Evolutionary conservation across 805 yeast species (phyloP).

Genomic region (Kuraishia capsulata): DNA sequence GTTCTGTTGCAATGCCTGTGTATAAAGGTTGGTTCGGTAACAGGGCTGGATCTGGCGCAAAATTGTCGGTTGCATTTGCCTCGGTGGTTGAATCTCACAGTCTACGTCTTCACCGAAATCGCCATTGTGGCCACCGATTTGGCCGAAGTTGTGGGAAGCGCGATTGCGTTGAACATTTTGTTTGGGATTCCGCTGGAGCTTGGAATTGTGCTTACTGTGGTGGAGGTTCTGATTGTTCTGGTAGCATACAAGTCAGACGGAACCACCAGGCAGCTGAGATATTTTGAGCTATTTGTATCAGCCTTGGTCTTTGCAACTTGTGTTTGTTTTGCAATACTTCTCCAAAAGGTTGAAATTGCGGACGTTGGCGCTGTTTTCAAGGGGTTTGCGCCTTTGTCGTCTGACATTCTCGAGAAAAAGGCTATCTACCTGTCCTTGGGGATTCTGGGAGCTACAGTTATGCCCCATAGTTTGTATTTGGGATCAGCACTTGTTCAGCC

Average conservation of each 20-base stretch:
- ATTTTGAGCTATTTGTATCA: slow-evolving; percentile 71
- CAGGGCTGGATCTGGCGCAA: slow-evolving; percentile 83
- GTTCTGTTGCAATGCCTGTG: slow-evolving; percentile 76
- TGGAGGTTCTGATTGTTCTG: slow-evolving; percentile 73
- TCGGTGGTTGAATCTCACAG: slow-evolving; percentile 46
- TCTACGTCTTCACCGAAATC: slow-evolving; percentile 69
- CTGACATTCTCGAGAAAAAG: slow-evolving; percentile 44
- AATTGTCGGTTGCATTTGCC: slow-evolving; percentile 72
- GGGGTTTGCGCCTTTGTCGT: slow-evolving; percentile 63
- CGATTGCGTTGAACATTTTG: slow-evolving; percentile 72
- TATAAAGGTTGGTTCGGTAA: slow-evolving; percentile 79
- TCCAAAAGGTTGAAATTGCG: slow-evolving; percentile 49
- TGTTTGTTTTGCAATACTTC: slow-evolving; percentile 62
- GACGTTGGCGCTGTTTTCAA: slow-evolving; percentile 40
- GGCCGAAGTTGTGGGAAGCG: slow-evolving; percentile 93
- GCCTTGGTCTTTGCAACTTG: slow-evolving; percentile 66
- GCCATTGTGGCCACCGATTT: slow-evolving; percentile 90
- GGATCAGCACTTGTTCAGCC: slow-evolving; percentile 89
- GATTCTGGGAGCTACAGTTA: slow-evolving; percentile 87
- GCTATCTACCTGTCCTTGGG: slow-evolving; percentile 76
- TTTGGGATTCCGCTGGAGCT: slow-evolving; percentile 62
- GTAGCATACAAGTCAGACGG: slow-evolving; percentile 76
- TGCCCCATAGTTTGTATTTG: slow-evolving; percentile 84
- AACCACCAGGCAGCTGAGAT: slow-evolving; percentile 62
- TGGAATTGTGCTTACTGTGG: slow-evolving; percentile 73